Conservation (phyloP, 2,329 filamentous ascomycete species). For the Mariannaea elegans region DNA sequence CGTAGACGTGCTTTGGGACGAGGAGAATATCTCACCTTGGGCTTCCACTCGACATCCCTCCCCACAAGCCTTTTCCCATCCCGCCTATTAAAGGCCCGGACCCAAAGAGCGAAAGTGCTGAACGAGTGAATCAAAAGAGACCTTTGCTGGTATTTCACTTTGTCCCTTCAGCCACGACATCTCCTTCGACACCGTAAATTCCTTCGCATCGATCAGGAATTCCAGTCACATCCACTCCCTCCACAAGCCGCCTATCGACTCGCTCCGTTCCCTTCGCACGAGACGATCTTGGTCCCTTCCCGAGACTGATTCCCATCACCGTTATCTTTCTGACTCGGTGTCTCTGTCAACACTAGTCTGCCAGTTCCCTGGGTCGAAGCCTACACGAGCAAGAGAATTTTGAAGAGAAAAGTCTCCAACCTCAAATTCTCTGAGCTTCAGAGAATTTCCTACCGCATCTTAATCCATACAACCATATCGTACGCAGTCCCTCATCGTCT, state of each 20-base stretch:
- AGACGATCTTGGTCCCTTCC: conserved; percentile 48
- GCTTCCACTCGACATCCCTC: conserved; percentile 34
- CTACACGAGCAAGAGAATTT: conserved; percentile 27
- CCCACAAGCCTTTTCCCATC: conserved; percentile 30
- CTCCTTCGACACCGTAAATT: conserved; percentile 46
- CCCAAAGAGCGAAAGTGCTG: conserved; percentile 35
- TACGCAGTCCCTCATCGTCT: conserved; percentile 8
- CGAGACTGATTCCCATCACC: conserved; percentile 39
- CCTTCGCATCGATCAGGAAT: conserved; percentile 55
- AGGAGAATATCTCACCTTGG: conserved; percentile 45
- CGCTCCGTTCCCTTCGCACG: conserved; percentile 39
- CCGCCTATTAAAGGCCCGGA: conserved; percentile 42
- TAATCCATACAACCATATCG: conserved; percentile 12
- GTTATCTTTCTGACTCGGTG: conserved; percentile 9
- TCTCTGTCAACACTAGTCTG: conserved; percentile 26
- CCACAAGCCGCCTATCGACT: conserved; percentile 35
- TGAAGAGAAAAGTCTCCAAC: conserved; percentile 20
- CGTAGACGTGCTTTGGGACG: conserved; percentile 44
- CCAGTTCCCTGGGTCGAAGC: conserved; percentile 35
- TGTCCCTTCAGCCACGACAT: conserved; percentile 33
- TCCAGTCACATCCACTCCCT: conserved; percentile 41
- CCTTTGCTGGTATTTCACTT: conserved; percentile 53
- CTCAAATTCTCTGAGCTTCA: conserved; percentile 1
- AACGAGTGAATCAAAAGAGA: conserved; percentile 46
- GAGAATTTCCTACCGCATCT: conserved; percentile 17